phyloP scores from a whole-genome alignment of 2,329 filamentous ascomycete species.

The Triangularia verruculosa region DNA sequence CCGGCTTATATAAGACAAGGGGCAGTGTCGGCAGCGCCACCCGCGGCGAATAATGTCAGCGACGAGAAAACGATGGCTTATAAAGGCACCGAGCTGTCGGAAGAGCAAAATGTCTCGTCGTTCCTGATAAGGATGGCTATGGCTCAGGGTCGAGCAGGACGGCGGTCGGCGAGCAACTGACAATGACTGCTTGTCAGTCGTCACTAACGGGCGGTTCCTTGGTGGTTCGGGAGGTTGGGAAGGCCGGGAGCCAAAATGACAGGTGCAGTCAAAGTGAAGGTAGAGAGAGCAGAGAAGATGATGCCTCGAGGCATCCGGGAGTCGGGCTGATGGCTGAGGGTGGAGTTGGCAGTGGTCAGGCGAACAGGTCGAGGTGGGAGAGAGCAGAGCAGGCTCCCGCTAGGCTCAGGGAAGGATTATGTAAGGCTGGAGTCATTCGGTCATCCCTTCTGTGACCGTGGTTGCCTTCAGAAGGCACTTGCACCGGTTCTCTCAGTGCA shows the following conservation, averaged over 20 bases:
- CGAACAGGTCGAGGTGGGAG: not conserved
- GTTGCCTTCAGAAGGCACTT: not conserved
- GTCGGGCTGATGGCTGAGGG: conserved; percentile 10
- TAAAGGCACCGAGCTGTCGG: not conserved
- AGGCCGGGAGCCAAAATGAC: not conserved
- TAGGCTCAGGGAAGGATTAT: conserved; percentile 4
- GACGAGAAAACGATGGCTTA: not conserved
- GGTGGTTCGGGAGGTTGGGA: not conserved
- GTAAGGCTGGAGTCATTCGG: conserved; percentile 19
- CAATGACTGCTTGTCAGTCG: not conserved
- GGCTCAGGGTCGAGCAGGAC: not conserved
- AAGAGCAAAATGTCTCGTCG: not conserved
- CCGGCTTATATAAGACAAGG: conserved; percentile 23
- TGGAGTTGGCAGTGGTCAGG: conserved; percentile 6
- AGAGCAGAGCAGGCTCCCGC: not conserved
- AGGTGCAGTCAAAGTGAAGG: not conserved
- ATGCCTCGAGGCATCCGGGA: not conserved
- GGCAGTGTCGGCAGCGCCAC: conserved; percentile 18
- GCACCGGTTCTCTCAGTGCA: not conserved
- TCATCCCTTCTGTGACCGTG: not conserved
- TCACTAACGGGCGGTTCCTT: not conserved
- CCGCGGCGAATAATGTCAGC: not conserved
- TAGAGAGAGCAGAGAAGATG: not conserved
- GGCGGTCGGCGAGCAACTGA: not conserved
- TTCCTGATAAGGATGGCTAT: not conserved